Conservation (phyloP, 306 rosid species). For the Dalbergia cochinchinensis region DNA sequence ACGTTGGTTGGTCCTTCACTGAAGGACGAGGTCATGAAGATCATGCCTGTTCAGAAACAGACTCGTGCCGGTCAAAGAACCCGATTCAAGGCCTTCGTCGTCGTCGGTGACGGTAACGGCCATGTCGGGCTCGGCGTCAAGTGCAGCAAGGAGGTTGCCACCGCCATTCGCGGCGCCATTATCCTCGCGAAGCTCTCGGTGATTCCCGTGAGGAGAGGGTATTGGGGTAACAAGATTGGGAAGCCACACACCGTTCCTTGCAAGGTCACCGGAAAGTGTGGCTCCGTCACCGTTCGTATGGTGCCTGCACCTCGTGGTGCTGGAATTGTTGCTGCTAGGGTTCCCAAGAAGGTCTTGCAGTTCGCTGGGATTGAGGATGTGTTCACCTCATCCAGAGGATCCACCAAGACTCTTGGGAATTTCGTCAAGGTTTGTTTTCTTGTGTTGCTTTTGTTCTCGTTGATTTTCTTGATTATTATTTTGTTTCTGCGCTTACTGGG, state of each 20-base stretch:
- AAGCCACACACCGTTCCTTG: constrained; percentile 51
- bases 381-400: constrained; percentile 51
- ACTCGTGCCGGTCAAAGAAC: constrained; percentile 54
- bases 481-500: background rate
- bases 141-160: constrained; percentile 53
- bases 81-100: constrained; percentile 56
- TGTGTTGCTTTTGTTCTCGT: background rate
- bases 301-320: constrained; percentile 54
- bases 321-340: constrained; percentile 54
- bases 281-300: constrained; percentile 49
- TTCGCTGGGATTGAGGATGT: constrained; percentile 52
- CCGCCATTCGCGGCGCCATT: constrained; percentile 52
- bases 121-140: constrained; percentile 52
- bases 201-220: constrained; percentile 47
- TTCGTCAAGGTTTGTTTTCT: constrained; percentile 45
- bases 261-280: constrained; percentile 53
- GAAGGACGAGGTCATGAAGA: constrained; percentile 53
- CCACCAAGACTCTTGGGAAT: constrained; percentile 53
- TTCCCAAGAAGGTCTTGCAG: constrained; percentile 53
- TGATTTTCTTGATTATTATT: background rate
- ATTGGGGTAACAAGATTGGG: constrained; percentile 54
- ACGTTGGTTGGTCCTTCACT: constrained; percentile 36
- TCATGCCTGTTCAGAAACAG: constrained; percentile 55
- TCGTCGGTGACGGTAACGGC: constrained; percentile 46
- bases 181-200: constrained; percentile 45